Base-by-base conservation (phyloP, 129 eudicot genomes). In the Scalesia atractyloides region DNA sequence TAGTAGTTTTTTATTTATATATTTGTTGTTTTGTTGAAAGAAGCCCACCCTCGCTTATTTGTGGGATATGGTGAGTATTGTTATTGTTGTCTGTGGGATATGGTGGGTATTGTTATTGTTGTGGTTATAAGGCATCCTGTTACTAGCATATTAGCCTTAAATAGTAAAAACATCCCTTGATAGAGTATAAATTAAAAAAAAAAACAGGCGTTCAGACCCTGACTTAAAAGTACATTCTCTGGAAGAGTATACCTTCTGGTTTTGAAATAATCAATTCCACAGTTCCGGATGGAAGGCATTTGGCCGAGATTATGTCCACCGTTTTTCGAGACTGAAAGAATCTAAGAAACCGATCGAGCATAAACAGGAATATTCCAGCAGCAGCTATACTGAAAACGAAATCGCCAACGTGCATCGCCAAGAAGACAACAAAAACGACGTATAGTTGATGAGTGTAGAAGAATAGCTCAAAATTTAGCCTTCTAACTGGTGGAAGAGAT, bases 381-480 rank as follows among this genome's bases (percentile, higher is more conserved):
- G 86, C 91, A 64, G 74, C 83, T 12, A 86, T 81, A 67, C 80
- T 68, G 88, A 86, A 88, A 20, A 83, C 8, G 73, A 81, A 84
- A 70, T 87, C 97, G 2, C 99, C 97, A 60, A 88, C 97, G 9
- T 94, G 99, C 85, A 94, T 47, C 20, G 96, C 96, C 80, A 90
- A 73, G 88, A 88, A 88, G 80, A 94, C 79, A 0, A 94, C 91
- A 62, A 90, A 94, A 46, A 90, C 89, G 1, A 90, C 77, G 6
- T 90, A 90, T 59, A 94, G 78, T 72, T 94, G 96, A 74, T 94
- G 99, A 0, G 99, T 90, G 79, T 94, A 94, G 88, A 94, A 94
- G 75, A 94, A 94, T 24, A 90, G 48, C 70, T 94, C 97, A 73
- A 94, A 94, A 62, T 86, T 87, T 50, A 74, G 10, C 66, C 90